Evolutionary conservation across 2,329 filamentous ascomycete species (phyloP), one percentile per base, ranked within the genome.

Genomic region (Diaporthe nobilis): DNA sequence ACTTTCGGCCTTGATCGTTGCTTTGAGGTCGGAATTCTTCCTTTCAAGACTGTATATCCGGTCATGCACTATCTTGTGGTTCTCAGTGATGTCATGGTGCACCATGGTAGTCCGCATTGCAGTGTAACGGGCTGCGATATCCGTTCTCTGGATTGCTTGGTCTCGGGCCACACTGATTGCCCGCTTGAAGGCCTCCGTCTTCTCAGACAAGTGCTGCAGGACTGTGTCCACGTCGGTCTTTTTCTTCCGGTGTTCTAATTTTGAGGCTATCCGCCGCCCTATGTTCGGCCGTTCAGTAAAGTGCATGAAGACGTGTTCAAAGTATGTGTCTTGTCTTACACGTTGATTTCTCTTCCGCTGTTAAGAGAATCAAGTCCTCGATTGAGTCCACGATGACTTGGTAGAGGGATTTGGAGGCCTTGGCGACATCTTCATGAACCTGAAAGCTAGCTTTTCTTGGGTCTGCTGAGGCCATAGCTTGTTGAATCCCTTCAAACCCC

Each of bases 361-460:
- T 73, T 25, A 73, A 2, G 12, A 39, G 7, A 6, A 73, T 68
- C 61, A 73, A 37, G 28, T 49, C 28, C 12, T 73, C 61, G 12
- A 73, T 55, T 31, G 72, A 73, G 25, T 73, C 61, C 25, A 73
- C 25, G 34, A 68, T 49, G 12, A 61, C 5, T 51, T 68, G 61
- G 42, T 73, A 58, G 10, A 73, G 72, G 15, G 39, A 31, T 10
- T 39, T 12, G 28, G 53, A 39, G 10, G 72, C 72, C 20, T 39
- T 34, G 10, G 12, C 49, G 15, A 73, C 72, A 44, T 39, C 61
- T 22, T 51, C 34, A 15, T 73, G n/a, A 1, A 28, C 37, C 17
- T 47, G 61, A n/a, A 73, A 73, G 42, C 60, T 73, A 13, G 17
- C 22, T 25, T 73, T 58, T 3, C 15, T 34, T 7, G 60, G 72